Evolutionary conservation across 164 flowering plant genomes (phyloP).

Genomic region (Malania oleifera): DNA sequence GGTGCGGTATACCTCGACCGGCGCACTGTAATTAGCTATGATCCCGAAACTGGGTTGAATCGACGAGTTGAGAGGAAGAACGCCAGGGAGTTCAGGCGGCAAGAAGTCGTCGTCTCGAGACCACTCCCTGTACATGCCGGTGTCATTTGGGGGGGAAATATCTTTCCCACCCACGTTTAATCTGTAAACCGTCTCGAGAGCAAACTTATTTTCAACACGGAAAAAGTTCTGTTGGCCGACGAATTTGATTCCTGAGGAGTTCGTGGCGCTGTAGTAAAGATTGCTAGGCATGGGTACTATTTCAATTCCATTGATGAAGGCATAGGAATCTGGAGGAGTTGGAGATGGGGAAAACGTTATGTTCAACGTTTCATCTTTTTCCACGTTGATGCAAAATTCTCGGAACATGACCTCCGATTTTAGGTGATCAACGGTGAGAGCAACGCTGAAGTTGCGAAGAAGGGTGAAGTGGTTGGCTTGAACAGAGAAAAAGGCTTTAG

Average conservation of each 20-base stretch:
- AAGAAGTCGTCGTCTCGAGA: slow-evolving; percentile 5
- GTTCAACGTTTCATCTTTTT: slow-evolving; percentile 6
- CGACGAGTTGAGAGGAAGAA: not conserved
- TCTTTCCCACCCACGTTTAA: slow-evolving; percentile 22
- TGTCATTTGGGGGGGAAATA: slow-evolving; percentile 1
- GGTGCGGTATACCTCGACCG: slow-evolving; percentile 19
- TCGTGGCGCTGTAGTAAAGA: slow-evolving; percentile 7
- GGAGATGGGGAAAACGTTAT: slow-evolving; percentile 27
- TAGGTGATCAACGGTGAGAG: slow-evolving; percentile 2
- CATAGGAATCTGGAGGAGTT: slow-evolving; percentile 5
- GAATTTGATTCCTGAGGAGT: not conserved
- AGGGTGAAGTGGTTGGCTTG: not conserved
- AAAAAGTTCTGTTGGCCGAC: not conserved
- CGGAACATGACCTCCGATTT: not conserved
- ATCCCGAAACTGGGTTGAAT: slow-evolving; percentile 1
- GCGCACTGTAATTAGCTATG: slow-evolving; percentile 22
- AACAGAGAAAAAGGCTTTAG: not conserved
- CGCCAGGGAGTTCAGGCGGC: not conserved
- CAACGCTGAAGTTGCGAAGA: slow-evolving; percentile 27
- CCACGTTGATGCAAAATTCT: slow-evolving; percentile 24
- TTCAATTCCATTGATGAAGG: slow-evolving; percentile 42
- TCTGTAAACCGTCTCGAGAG: slow-evolving; percentile 27
- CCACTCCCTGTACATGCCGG: slow-evolving; percentile 24
- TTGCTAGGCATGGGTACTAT: slow-evolving; percentile 33
- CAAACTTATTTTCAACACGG: slow-evolving; percentile 14